These are phyloP conservation scores for Fusarium neocosmosporiellum DNA, from an alignment of 2,329 filamentous ascomycete genomes.

Conservation along the genomic window DNA sequence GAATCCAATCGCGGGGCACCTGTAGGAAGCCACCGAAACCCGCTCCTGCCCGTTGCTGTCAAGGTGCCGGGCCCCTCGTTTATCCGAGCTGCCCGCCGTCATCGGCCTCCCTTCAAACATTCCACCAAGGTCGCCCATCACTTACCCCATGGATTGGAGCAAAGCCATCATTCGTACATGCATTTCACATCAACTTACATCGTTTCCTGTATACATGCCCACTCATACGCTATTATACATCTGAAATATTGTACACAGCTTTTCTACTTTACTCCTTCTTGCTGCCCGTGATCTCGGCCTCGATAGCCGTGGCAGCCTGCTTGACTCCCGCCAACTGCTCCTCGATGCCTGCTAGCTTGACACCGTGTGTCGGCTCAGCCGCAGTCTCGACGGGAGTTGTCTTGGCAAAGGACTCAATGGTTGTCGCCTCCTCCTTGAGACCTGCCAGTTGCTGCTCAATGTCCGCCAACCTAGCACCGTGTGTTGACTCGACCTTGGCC, in stretches of 20 bases:
- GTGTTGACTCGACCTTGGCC: not conserved
- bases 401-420: not conserved
- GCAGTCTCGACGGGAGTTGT: not conserved
- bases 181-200: conserved; percentile 29
- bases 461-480: not conserved
- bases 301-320: conserved; percentile 33
- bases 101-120: conserved; percentile 15
- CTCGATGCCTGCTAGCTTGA: conserved; percentile 33
- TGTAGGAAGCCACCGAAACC: conserved; percentile 19
- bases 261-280: conserved; percentile 36
- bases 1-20: conserved; percentile 7
- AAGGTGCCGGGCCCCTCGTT: conserved; percentile 19
- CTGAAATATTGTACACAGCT: conserved; percentile 40
- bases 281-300: conserved; percentile 35
- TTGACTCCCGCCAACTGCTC: conserved; percentile 34
- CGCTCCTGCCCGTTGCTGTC: not conserved
- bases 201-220: conserved; percentile 24
- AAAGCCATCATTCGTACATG: conserved; percentile 9
- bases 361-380: not conserved
- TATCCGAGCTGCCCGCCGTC: conserved; percentile 28
- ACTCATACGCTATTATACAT: conserved; percentile 37
- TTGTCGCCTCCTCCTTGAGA: not conserved
- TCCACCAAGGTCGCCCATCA: not conserved
- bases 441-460: not conserved
- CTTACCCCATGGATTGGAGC: not conserved